Conservation (phyloP, 2,329 filamentous ascomycete genomes). For the Scedosporium dehoogii region DNA sequence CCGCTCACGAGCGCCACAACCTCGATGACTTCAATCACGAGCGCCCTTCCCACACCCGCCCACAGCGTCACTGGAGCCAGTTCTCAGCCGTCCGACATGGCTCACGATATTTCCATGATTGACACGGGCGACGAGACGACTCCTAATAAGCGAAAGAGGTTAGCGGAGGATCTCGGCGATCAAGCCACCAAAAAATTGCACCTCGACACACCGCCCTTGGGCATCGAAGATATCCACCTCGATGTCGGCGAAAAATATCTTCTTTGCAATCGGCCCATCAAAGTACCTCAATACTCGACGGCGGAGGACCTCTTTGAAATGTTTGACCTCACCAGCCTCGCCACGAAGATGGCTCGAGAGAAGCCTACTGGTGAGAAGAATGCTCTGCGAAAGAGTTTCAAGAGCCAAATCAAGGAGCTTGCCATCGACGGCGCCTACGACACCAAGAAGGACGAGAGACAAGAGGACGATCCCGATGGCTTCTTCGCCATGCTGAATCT, state of each 20-base stretch:
- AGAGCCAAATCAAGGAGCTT: slow-evolving; percentile 56
- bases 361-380: slow-evolving; percentile 60
- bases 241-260: slow-evolving; percentile 60
- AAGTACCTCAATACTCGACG: slow-evolving; percentile 6
- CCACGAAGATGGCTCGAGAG: slow-evolving; percentile 51
- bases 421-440: slow-evolving; percentile 54
- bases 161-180: slow-evolving; percentile 44
- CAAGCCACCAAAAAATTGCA: slow-evolving; percentile 53
- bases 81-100: slow-evolving; percentile 31
- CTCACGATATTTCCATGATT: slow-evolving; percentile 23
- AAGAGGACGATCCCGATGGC: slow-evolving; percentile 39
- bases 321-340: slow-evolving; percentile 46
- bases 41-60: slow-evolving; percentile 50
- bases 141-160: slow-evolving; percentile 50
- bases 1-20: slow-evolving; percentile 38
- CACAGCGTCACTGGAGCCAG: slow-evolving; percentile 51
- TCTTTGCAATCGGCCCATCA: slow-evolving; percentile 36
- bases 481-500: slow-evolving; percentile 40
- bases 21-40: slow-evolving; percentile 40
- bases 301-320: slow-evolving; percentile 50
- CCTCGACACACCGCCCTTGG: slow-evolving; percentile 37
- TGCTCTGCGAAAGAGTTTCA: slow-evolving; percentile 57
- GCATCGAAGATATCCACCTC: slow-evolving; percentile 55
- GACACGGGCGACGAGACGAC: slow-evolving; percentile 40
- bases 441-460: slow-evolving; percentile 45